These are phyloP conservation scores for Martensiomyces pterosporus DNA, from an alignment of 192 early-diverging fungal species.

Conservation along the genomic window DNA sequence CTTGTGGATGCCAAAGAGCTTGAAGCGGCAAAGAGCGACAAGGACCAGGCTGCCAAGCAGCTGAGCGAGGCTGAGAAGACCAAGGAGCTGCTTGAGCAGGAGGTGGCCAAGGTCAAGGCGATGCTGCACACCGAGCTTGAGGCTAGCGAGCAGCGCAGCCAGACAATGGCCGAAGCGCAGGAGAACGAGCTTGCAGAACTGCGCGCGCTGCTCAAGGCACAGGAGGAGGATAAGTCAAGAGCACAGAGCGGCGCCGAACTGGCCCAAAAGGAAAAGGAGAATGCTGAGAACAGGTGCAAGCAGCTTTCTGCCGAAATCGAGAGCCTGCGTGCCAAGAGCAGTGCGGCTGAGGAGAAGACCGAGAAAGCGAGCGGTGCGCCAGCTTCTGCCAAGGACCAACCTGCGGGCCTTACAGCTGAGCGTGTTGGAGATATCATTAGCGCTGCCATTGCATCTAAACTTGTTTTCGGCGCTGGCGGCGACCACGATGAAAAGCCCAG, in stretches of 20 bases:
- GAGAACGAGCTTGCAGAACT: conserved; percentile 8
- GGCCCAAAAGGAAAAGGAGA: not conserved
- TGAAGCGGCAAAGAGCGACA: conserved; percentile 5
- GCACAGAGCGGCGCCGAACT: no score
- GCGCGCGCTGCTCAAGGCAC: conserved; percentile 4
- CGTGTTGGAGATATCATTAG: conserved; percentile 21
- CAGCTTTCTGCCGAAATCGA: no score
- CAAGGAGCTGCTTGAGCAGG: conserved; percentile 11
- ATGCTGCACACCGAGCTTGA: conserved; percentile 25
- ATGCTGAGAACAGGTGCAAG: no score
- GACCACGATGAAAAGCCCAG: not conserved
- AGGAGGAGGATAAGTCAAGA: no score
- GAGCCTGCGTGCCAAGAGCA: no score
- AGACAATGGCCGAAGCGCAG: conserved; percentile 5
- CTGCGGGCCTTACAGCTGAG: conserved; percentile 18
- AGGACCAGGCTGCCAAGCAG: conserved; percentile 11
- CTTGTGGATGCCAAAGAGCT: conserved; percentile 21
- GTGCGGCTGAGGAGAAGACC: no score
- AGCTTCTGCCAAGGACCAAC: no score
- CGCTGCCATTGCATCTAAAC: conserved; percentile 22
- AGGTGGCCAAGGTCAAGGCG: conserved; percentile 25
- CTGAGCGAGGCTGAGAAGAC: conserved; percentile 17
- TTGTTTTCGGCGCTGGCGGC: conserved; percentile 3
- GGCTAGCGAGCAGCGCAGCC: conserved; percentile 11
- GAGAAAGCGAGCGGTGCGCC: no score